Conservation (phyloP, 2,329 filamentous ascomycete species). For the Aschersonia sp. region DNA sequence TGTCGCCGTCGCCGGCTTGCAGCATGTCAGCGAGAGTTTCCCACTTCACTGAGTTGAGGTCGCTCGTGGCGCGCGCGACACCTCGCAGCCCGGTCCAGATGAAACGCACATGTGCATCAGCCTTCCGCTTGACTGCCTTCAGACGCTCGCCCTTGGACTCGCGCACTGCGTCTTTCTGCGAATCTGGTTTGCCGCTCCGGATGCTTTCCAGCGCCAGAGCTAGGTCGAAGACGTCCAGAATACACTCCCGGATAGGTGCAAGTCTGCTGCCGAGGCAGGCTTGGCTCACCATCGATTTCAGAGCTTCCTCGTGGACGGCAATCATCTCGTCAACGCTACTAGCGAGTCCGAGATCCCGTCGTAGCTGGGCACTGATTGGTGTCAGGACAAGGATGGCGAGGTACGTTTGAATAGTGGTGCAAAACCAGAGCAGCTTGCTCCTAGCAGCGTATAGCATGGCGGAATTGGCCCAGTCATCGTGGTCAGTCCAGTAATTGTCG, state of each 20-base stretch:
- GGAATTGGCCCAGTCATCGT: slow-evolving; percentile 24
- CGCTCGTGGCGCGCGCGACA: slow-evolving; percentile 58
- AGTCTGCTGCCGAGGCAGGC: slow-evolving; percentile 56
- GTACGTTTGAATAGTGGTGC: slow-evolving; percentile 60
- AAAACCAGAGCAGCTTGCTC: slow-evolving; percentile 63
- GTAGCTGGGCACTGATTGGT: slow-evolving; percentile 42
- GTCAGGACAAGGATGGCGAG: slow-evolving; percentile 58
- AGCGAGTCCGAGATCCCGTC: slow-evolving; percentile 39
- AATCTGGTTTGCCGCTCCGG: slow-evolving; percentile 15
- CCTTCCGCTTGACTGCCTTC: slow-evolving; percentile 42
- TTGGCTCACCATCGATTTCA: slow-evolving; percentile 48
- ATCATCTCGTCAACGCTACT: slow-evolving; percentile 75
- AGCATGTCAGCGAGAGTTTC: slow-evolving; percentile 71
- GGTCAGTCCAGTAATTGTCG: slow-evolving; percentile 22
- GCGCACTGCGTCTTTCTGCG: slow-evolving; percentile 15
- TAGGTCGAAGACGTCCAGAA: slow-evolving; percentile 66
- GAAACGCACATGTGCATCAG: slow-evolving; percentile 53
- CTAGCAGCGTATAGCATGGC: slow-evolving; percentile 45
- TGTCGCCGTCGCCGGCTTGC: slow-evolving; percentile 30
- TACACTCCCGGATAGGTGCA: slow-evolving; percentile 52
- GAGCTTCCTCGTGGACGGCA: slow-evolving; percentile 47
- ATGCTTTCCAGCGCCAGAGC: slow-evolving; percentile 54
- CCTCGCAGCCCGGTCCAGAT: slow-evolving; percentile 58
- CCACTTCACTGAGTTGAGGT: slow-evolving; percentile 48
- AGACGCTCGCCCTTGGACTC: slow-evolving; percentile 37